Conservation (phyloP, 2,329 filamentous ascomycete species). For the Hypoxylon sp. region DNA sequence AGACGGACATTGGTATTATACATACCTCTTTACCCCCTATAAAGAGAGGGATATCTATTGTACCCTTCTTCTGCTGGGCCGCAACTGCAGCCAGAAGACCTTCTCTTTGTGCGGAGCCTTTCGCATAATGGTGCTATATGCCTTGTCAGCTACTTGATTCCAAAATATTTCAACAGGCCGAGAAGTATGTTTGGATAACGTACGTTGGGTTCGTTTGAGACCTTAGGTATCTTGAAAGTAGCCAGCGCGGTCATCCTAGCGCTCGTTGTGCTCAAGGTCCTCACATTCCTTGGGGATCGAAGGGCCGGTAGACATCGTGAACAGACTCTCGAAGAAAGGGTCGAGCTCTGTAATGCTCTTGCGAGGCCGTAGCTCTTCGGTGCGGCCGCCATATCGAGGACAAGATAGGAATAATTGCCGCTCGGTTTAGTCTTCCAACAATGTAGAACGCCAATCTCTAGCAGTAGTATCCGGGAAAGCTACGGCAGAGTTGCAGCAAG, state of each 20-base stretch:
- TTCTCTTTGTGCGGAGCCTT: constrained; percentile 84
- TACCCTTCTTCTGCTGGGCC: constrained; percentile 75
- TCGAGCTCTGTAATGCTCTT: constrained; percentile 43
- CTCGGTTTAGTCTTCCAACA: not conserved
- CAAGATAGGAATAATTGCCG: constrained; percentile 10
- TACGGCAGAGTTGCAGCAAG: not conserved
- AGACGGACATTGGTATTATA: not conserved
- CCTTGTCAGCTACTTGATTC: constrained; percentile 13
- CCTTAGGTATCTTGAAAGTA: constrained; percentile 87
- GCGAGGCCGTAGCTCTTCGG: constrained; percentile 47
- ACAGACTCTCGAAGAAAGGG: constrained; percentile 37
- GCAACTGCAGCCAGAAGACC: constrained; percentile 82
- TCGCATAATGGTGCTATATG: constrained; percentile 85
- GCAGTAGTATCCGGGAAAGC: not conserved
- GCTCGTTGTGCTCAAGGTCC: constrained; percentile 52
- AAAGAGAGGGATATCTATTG: constrained; percentile 85
- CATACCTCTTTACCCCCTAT: constrained; percentile 85
- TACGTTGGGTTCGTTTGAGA: constrained; percentile 97
- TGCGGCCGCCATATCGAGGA: constrained; percentile 45
- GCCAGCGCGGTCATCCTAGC: constrained; percentile 73
- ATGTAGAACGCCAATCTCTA: constrained; percentile 8
- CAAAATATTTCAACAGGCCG: not conserved
- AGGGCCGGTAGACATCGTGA: constrained; percentile 36
- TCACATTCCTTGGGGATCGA: constrained; percentile 32
- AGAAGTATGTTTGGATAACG: constrained; percentile 56